Base-by-base conservation (phyloP, 2,329 filamentous ascomycete species). In the Fusarium bactridioides region DNA sequence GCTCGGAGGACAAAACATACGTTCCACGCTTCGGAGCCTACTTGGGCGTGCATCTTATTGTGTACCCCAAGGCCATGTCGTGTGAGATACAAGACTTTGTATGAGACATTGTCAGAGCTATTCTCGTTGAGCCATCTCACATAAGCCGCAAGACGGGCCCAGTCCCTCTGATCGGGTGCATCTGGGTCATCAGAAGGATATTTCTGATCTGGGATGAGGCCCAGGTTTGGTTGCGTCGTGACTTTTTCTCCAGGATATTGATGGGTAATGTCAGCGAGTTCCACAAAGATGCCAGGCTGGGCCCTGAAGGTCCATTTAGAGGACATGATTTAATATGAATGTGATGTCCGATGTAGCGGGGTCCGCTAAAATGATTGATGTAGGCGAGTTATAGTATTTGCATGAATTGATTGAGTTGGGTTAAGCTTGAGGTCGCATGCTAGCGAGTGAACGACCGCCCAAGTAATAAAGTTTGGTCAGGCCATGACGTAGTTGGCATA, bases 21-120 rank as follows among this genome's bases (percentile, higher is more conserved):
- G 77, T 90, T 86, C 88, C 89, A 91, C 16, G 83, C 86, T 7
- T 83, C 82, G 1, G 85, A 88, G 44, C 88, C 88, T 64, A 89
- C 89, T 72, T 84, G 86, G n/a, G 83, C 80, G 71, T 89, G 86
- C 60, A 86, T 87, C 58, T 80, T 80, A 64, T 85, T 85, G 54
- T 85, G 82, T 58, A 77, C 81, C 29, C 88, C 89, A 72, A 88
- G 82, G 19, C 89, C 89, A 74, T 91, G 89, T 19, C 89, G 84
- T 27, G 86, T 88, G 64, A 90, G 80, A 67, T 81, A 84, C 16
- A 90, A 67, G 18, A 90, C 82, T 62, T 88, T 87, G 79, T 89
- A 91, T 19, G 76, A 78, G n/a, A 85, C 83, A 58, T 81, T 83
- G 7, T 78, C 72, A 1, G 82, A 79, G 6, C 82, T 80, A 11